A percentile compares a stretch with the other conserved stretches of the same genome.
Conservation (phyloP, 805 yeast genomes). For the Wickerhamiella occidentalis region DNA sequence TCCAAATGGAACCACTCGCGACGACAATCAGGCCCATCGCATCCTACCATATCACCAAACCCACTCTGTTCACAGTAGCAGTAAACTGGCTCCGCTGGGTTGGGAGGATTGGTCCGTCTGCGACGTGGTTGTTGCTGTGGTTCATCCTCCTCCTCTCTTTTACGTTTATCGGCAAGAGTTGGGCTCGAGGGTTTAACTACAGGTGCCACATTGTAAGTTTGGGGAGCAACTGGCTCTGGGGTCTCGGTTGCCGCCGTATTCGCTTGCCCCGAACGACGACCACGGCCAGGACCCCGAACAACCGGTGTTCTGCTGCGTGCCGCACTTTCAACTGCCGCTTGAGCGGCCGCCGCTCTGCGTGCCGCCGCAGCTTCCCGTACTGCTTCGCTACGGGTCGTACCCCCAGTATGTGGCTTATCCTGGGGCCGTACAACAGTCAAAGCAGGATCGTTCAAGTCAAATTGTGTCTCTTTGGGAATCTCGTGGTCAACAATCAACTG, state of each 20-base stretch:
- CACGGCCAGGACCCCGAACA: neutral
- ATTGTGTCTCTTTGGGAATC: constrained; percentile 63
- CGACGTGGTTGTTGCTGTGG: constrained; percentile 3
- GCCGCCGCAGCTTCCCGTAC: constrained; percentile 92
- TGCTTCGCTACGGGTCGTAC: constrained; percentile 71
- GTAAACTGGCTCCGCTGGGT: constrained; percentile 62
- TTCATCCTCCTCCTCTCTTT: constrained; percentile 18
- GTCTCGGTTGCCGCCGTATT: neutral
- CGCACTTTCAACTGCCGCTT: neutral
- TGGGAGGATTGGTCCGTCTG: constrained; percentile 15
- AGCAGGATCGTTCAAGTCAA: constrained; percentile 74
- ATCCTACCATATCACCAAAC: constrained; percentile 97
- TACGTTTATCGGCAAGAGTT: constrained; percentile 3
- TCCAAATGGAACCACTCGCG: constrained; percentile 95
- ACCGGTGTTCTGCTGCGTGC: neutral
- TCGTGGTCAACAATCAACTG: constrained; percentile 62
- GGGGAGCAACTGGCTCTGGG: neutral
- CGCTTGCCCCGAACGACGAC: neutral
- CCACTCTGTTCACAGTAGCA: constrained; percentile 96
- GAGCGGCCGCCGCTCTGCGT: constrained; percentile 43
- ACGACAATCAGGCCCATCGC: constrained; percentile 88
- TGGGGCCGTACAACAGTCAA: constrained; percentile 47
- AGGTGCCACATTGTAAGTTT: neutral
- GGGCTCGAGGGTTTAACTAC: neutral
- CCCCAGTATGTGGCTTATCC: constrained; percentile 32